Evolutionary conservation across 371 early-diverging fungal species (phyloP), one percentile per base, ranked within the genome.

Genomic region (Nematocida parisii): DNA sequence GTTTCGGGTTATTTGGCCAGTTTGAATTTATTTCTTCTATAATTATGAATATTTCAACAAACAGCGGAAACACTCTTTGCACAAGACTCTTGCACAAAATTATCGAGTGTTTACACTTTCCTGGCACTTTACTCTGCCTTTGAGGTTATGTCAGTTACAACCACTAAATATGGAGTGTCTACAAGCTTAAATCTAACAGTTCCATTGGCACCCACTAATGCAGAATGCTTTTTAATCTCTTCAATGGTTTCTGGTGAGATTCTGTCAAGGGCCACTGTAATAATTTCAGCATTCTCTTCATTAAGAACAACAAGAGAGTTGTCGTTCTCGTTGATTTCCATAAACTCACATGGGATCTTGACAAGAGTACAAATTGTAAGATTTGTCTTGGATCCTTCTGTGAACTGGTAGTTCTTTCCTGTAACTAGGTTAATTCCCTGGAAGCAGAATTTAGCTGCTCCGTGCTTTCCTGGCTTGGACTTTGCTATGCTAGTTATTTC

Each of bases 401-500:
- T 64, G 56, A 66, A 58, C 15, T 62, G 45, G 44, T 18, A 13
- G 56, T 68, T 39, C 61, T 71, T 73, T 45, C 52, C 55, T n/a
- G 64, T 75, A 13, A 24, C 20, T 11, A 84, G 22, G 52, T 75
- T 73, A 7, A 18, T 7, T 22, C 82, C 84, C 6, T 13, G 18
- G 54, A 84, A 74, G 9, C 60, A 62, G 33, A 72, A 74, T 71
- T 87, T 87, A 13, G 86, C 86, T 46, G 86, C 24, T 58, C 87
- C 87, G 71, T 87, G 87, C 75, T 87, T 87, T 39, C 87, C 87
- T 54, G 85, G 72, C 72, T 87, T 87, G 3, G 72, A 77, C 42
- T 75, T 74, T 42, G 80, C 60, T 22, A 85, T 82, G 7, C 77
- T 66, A 0, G 20, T 33, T 27, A 87, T 82, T 58, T 83, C 70